Evolutionary conservation across 257 asterid genomes (phyloP).

Genomic region (Solanum tarapatanum): DNA sequence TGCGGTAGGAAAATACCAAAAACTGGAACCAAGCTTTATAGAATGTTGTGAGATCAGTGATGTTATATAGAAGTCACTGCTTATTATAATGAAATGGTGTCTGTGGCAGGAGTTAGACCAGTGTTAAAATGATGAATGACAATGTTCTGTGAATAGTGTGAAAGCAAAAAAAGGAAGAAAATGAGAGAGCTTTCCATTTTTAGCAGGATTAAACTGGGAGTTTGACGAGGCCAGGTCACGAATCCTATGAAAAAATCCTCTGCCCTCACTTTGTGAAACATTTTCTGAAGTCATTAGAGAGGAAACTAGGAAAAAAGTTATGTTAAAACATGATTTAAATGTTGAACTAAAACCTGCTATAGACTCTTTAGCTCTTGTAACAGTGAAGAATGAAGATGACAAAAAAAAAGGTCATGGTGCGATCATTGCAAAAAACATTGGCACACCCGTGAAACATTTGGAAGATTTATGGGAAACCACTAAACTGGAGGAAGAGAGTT

Average conservation of each 20-base stretch:
- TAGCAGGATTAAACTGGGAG: not conserved
- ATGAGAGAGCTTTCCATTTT: not conserved
- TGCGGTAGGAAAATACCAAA: not conserved
- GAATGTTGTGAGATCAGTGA: not conserved
- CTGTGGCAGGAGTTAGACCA: not conserved
- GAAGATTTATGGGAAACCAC: not conserved
- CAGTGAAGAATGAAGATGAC: not conserved
- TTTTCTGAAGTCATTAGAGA: not conserved
- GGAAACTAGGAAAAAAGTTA: not conserved
- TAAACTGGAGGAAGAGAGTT: not conserved
- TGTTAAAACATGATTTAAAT: not conserved
- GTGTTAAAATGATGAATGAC: not conserved
- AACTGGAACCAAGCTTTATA: not conserved
- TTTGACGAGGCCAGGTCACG: not conserved
- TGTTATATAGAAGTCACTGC: not conserved
- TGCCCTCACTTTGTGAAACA: not conserved
- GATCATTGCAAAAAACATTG: not conserved
- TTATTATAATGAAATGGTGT: not conserved
- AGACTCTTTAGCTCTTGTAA: not conserved
- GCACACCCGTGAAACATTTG: not conserved
- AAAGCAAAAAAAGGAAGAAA: not conserved
- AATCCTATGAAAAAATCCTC: not conserved
- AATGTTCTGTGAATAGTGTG: not conserved
- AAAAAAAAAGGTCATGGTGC: not conserved
- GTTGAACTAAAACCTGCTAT: not conserved